Percentiles rank a stretch among this genome's conserved stretches.
Conservation (phyloP, 129 eudicot genomes). For the Centaurea solstitialis region DNA sequence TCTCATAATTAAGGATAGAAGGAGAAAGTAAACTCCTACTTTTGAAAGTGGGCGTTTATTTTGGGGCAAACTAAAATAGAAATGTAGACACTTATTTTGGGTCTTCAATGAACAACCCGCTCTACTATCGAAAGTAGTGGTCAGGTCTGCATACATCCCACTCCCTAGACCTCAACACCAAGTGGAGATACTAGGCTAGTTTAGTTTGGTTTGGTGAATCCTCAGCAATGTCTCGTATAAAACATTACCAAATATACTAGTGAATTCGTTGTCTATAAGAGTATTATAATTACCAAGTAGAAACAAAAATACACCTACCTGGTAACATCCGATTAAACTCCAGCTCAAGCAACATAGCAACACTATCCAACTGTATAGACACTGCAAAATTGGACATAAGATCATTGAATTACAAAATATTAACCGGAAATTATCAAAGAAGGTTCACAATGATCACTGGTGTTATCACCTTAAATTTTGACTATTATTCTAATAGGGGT, state of each 20-base stretch:
- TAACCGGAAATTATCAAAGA: background rate
- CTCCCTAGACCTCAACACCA: background rate
- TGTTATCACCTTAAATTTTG: background rate
- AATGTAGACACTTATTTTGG: background rate
- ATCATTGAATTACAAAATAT: background rate
- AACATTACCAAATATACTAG: background rate
- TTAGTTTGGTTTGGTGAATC: background rate
- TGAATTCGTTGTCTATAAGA: background rate
- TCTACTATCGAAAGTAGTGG: background rate
- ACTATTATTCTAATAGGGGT: background rate
- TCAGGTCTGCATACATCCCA: background rate
- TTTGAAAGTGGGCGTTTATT: too few relatives aligned
- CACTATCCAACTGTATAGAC: conserved; percentile 53
- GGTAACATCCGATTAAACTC: conserved; percentile 75
- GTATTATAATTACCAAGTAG: background rate
- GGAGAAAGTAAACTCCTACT: too few relatives aligned
- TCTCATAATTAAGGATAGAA: too few relatives aligned
- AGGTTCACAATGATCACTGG: background rate
- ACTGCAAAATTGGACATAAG: conserved; percentile 38
- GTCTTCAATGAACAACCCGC: background rate
- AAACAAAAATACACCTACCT: conserved; percentile 35
- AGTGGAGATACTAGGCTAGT: background rate
- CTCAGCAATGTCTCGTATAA: background rate
- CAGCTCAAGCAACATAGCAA: conserved; percentile 52
- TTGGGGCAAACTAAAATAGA: too few relatives aligned